Conservation (phyloP, 495 filamentous ascomycete genomes). For the Stereocaulon alpinum region DNA sequence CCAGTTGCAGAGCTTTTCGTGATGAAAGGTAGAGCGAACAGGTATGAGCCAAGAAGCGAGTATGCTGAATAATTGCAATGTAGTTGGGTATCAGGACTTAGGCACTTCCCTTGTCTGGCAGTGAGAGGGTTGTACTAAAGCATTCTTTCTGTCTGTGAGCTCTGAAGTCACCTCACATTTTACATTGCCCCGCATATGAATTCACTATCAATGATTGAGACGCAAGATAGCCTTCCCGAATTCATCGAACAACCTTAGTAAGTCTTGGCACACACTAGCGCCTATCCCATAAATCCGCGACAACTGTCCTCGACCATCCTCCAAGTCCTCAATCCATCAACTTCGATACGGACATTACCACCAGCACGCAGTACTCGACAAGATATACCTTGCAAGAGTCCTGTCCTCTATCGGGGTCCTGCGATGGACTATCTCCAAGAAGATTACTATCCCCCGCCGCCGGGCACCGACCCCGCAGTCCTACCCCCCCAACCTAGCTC, state of each 20-base stretch:
- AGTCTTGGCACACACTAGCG: neutral
- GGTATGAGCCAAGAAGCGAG: no score
- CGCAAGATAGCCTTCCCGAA: neutral
- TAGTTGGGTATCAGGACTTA: no score
- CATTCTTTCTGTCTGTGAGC: no score
- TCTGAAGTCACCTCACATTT: no score
- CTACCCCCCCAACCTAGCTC: neutral
- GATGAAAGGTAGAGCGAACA: no score
- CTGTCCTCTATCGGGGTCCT: neutral
- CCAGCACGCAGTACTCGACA: slow-evolving; percentile 1
- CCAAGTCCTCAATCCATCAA: slow-evolving; percentile 9
- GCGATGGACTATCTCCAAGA: slow-evolving; percentile 20
- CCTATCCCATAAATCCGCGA: slow-evolving; percentile 4
- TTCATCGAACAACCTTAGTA: no score
- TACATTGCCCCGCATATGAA: no score
- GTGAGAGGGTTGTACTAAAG: neutral
- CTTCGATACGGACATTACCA: slow-evolving; percentile 18
- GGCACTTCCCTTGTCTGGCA: neutral
- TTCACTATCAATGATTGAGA: neutral
- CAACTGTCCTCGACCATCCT: slow-evolving; percentile 2
- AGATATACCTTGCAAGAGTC: neutral
- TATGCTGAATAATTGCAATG: no score
- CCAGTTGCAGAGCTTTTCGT: no score
- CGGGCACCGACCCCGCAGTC: neutral
- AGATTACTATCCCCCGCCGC: slow-evolving; percentile 17